These are phyloP conservation scores for Monosporascus sp. DNA, from an alignment of 2,329 filamentous ascomycete species.

Conservation along the genomic window DNA sequence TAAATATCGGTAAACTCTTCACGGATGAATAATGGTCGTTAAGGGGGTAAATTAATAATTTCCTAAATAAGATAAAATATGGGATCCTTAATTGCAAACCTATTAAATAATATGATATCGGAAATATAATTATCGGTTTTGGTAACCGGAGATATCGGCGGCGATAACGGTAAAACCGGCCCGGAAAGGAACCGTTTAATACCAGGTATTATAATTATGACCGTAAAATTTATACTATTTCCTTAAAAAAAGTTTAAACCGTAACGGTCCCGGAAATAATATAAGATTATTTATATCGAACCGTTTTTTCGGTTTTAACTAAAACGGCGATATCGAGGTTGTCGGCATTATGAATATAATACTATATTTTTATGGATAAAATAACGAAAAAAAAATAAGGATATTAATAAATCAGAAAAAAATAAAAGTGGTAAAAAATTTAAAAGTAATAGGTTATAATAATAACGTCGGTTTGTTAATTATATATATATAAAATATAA, in stretches of 20 bases:
- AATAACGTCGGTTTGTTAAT: constrained; percentile 14
- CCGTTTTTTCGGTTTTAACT: constrained; percentile 31
- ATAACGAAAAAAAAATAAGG: background rate
- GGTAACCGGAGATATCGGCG: constrained; percentile 51
- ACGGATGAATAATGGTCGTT: constrained; percentile 44
- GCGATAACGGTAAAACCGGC: constrained; percentile 44
- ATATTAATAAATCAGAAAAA: background rate
- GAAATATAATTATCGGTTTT: constrained; percentile 28
- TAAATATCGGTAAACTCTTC: constrained; percentile 36
- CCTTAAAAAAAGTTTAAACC: constrained; percentile 45
- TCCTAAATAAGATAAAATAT: constrained; percentile 52
- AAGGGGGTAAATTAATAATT: constrained; percentile 31
- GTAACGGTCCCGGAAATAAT: constrained; percentile 54
- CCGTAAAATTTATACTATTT: constrained; percentile 16
- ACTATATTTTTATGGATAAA: too few relatives aligned
- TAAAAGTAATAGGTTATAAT: background rate
- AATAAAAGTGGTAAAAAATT: constrained; percentile 10
- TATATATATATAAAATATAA: constrained; percentile 1
- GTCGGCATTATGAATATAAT: constrained; percentile 12
- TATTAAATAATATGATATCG: constrained; percentile 21
- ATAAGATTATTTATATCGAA: constrained; percentile 51
- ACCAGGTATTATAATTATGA: constrained; percentile 17
- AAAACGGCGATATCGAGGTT: constrained; percentile 6
- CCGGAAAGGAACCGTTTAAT: constrained; percentile 28
- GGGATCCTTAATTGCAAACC: constrained; percentile 42